phyloP scores from a whole-genome alignment of 2,329 filamentous ascomycete genomes.

The Trichoderma sp. region DNA sequence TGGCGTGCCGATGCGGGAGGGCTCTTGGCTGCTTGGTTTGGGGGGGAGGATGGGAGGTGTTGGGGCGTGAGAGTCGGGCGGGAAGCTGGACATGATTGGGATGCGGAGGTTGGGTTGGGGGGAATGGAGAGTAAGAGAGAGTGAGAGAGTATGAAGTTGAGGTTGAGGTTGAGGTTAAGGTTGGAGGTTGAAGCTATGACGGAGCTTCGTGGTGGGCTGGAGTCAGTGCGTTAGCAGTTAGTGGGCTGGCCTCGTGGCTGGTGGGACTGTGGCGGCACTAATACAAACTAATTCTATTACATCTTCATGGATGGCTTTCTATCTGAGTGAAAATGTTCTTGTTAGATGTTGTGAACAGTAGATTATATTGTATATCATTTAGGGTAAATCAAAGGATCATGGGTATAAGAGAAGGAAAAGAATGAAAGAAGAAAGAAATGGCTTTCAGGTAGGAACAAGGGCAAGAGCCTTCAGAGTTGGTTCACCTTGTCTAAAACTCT shows the following conservation, averaged over 20 bases:
- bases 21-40: slow-evolving; percentile 67
- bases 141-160: neutral
- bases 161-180: neutral
- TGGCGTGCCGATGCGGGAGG: slow-evolving; percentile 65
- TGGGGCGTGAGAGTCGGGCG: slow-evolving; percentile 29
- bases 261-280: slow-evolving; percentile 1
- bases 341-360: too few species aligned
- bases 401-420: neutral
- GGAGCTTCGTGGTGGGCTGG: neutral
- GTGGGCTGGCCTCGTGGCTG: slow-evolving; percentile 6
- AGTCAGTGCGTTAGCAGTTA: neutral
- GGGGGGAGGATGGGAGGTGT: slow-evolving; percentile 67
- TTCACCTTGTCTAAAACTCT: neutral
- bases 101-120: neutral
- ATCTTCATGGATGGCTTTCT: neutral
- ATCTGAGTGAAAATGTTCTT: too few species aligned
- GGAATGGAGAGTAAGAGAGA: neutral
- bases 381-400: too few species aligned
- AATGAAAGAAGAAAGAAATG: neutral
- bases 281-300: neutral
- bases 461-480: neutral
- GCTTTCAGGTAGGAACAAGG: neutral
- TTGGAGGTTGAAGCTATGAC: neutral
- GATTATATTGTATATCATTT: too few species aligned
- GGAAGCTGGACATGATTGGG: slow-evolving; percentile 31